Conservation (phyloP, 208 protist genomes). For the Wallacemonas sp. region DNA sequence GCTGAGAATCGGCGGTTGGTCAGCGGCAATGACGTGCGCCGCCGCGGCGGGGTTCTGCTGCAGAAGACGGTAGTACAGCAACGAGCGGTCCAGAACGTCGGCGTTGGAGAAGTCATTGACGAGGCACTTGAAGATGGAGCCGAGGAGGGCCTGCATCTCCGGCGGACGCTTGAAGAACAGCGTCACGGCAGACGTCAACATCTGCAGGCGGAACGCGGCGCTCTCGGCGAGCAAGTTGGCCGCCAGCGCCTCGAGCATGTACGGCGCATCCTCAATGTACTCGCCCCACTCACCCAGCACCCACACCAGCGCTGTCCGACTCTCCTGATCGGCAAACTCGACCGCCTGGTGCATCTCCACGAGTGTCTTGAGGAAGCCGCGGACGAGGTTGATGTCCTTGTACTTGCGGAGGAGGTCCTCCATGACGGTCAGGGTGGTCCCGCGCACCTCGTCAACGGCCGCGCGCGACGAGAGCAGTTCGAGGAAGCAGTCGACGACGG, state of each 20-base stretch:
- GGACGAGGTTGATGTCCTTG: slow-evolving; percentile 41
- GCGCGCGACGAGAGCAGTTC: slow-evolving; percentile 50
- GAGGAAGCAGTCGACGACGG: slow-evolving; percentile 42
- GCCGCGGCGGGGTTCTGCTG: slow-evolving; percentile 44
- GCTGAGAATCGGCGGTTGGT: slow-evolving; percentile 43
- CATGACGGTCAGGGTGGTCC: slow-evolving; percentile 65
- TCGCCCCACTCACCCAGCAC: slow-evolving; percentile 92
- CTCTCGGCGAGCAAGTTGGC: slow-evolving; percentile 41
- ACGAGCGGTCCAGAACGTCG: slow-evolving; percentile 83
- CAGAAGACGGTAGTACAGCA: slow-evolving; percentile 89
- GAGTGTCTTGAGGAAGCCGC: slow-evolving; percentile 45
- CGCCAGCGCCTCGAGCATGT: slow-evolving; percentile 86
- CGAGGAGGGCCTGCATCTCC: slow-evolving; percentile 89
- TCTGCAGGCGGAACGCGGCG: slow-evolving; percentile 69
- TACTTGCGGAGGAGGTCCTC: slow-evolving; percentile 83
- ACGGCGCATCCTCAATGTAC: slow-evolving; percentile 87
- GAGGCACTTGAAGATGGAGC: slow-evolving; percentile 66
- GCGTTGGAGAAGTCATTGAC: slow-evolving; percentile 83
- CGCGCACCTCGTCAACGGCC: slow-evolving; percentile 50
- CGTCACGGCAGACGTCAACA: slow-evolving; percentile 85
- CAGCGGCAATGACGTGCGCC: slow-evolving; percentile 45
- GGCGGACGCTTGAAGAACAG: slow-evolving; percentile 94
- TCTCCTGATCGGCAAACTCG: slow-evolving; percentile 56
- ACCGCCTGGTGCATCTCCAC: slow-evolving; percentile 43
- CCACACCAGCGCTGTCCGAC: slow-evolving; percentile 74